phyloP scores from a whole-genome alignment of 1,284 basidiomycete species.

The Cryptococcus hybrid region DNA sequence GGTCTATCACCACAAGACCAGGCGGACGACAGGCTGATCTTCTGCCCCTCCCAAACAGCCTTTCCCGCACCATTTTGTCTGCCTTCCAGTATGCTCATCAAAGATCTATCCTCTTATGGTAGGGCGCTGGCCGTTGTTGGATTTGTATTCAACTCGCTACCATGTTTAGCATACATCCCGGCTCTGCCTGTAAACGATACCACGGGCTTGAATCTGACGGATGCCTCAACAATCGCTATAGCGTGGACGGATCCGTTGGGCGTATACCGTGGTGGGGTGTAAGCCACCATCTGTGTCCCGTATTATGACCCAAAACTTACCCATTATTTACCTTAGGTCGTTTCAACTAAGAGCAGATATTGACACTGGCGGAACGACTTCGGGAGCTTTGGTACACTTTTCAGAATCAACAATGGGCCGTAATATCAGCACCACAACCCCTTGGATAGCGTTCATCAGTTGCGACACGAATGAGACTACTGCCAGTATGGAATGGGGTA shows the following conservation, averaged over 20 bases:
- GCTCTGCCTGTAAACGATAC: conserved; percentile 69
- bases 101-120: too few relatives aligned
- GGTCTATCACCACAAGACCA: too few relatives aligned
- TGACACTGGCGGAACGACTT: conserved; percentile 34
- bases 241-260: conserved; percentile 58
- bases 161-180: conserved; percentile 55
- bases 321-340: conserved; percentile 26
- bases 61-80: too few relatives aligned
- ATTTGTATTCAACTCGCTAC: not conserved
- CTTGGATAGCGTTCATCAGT: conserved; percentile 83
- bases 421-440: conserved; percentile 61
- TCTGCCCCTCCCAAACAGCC: too few relatives aligned
- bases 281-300: conserved; percentile 13
- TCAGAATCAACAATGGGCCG: conserved; percentile 54
- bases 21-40: too few relatives aligned
- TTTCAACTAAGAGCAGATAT: conserved; percentile 46
- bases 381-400: conserved; percentile 78
- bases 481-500: conserved; percentile 48
- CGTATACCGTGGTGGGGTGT: conserved; percentile 39
- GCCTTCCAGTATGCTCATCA: too few relatives aligned
- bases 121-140: too few relatives aligned
- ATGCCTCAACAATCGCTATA: conserved; percentile 60
- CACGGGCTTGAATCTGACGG: conserved; percentile 57
- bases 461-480: conserved; percentile 74
- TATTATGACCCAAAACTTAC: not conserved